These are phyloP conservation scores for Pelagophyceae sp. DNA, from an alignment of 352 stramenopile species.

Conservation along the genomic window DNA sequence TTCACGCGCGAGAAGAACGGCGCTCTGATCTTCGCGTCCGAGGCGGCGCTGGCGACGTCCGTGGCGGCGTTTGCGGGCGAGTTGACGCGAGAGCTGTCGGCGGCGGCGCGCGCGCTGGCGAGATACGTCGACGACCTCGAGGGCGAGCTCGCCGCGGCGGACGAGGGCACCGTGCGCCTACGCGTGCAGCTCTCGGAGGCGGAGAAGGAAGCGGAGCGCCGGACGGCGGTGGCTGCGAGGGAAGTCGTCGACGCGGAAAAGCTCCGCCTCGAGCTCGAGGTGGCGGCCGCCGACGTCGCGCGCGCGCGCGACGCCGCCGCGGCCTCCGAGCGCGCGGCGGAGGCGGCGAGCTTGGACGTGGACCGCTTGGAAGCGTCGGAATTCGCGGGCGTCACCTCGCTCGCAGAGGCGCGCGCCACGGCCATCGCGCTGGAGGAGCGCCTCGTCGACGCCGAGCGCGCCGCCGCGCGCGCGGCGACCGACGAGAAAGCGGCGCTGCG, in stretches of 20 bases:
- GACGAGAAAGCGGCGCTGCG: not conserved
- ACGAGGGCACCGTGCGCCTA: not conserved
- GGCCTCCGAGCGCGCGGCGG: too few relatives aligned
- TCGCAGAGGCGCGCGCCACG: not conserved
- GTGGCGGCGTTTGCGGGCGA: not conserved
- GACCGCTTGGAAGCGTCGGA: not conserved
- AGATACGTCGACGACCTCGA: conserved; percentile 5
- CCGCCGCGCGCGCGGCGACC: too few relatives aligned
- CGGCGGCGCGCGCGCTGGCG: not conserved
- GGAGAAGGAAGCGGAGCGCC: not conserved
- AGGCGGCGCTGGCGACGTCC: not conserved
- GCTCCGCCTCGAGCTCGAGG: too few relatives aligned
- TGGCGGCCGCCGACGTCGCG: too few relatives aligned
- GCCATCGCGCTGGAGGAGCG: not conserved
- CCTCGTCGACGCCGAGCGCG: not conserved
- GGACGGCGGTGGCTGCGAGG: not conserved
- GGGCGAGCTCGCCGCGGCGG: not conserved
- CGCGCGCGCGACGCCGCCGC: too few relatives aligned
- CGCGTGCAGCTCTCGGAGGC: not conserved
- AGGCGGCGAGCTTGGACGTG: not conserved
- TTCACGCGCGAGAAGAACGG: not conserved
- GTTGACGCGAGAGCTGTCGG: not conserved
- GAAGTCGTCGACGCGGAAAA: too few relatives aligned
- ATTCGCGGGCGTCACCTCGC: too few relatives aligned
- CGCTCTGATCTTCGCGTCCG: not conserved